Evolutionary conservation across 495 filamentous ascomycete genomes (phyloP).

Genomic region (Schizothecium vesticola): DNA sequence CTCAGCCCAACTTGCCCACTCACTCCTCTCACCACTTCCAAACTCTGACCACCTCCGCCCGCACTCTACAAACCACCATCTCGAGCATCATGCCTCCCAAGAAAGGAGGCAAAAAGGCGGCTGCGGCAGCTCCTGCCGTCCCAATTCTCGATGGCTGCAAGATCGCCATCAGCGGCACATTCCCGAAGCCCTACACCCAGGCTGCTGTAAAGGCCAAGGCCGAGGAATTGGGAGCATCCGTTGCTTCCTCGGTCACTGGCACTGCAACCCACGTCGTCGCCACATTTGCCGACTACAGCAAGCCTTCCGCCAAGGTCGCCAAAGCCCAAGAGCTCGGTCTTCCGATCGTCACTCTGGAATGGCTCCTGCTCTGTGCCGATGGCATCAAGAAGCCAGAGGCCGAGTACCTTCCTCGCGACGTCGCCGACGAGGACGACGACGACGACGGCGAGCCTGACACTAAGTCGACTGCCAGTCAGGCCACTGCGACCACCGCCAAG

Average conservation of each 20-base stretch:
- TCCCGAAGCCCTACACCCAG: conserved; percentile 49
- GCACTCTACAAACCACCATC: not conserved
- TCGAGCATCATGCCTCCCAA: conserved; percentile 22
- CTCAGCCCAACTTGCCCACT: not conserved
- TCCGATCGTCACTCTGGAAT: conserved; percentile 55
- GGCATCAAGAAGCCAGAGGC: conserved; percentile 34
- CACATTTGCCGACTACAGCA: conserved; percentile 48
- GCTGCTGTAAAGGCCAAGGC: conserved; percentile 40
- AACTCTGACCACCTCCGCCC: not conserved
- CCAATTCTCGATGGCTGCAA: conserved; percentile 39
- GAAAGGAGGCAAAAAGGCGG: conserved; percentile 20
- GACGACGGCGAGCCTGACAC: not conserved
- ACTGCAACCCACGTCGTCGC: conserved; percentile 58
- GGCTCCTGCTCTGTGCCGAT: conserved; percentile 52
- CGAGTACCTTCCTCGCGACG: conserved; percentile 9
- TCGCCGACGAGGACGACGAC: not conserved
- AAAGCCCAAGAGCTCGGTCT: conserved; percentile 45
- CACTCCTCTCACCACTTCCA: not conserved
- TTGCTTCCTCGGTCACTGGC: conserved; percentile 40
- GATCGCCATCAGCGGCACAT: conserved; percentile 58
- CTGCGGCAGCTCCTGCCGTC: conserved; percentile 27
- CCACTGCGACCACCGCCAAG: not conserved
- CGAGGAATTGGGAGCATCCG: conserved; percentile 44
- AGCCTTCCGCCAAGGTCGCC: conserved; percentile 43
- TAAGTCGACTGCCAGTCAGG: not conserved